Evolutionary conservation across 768 basidiomycete species (phyloP), one percentile per base, ranked within the genome.

Genomic region (Rickenella mellea): DNA sequence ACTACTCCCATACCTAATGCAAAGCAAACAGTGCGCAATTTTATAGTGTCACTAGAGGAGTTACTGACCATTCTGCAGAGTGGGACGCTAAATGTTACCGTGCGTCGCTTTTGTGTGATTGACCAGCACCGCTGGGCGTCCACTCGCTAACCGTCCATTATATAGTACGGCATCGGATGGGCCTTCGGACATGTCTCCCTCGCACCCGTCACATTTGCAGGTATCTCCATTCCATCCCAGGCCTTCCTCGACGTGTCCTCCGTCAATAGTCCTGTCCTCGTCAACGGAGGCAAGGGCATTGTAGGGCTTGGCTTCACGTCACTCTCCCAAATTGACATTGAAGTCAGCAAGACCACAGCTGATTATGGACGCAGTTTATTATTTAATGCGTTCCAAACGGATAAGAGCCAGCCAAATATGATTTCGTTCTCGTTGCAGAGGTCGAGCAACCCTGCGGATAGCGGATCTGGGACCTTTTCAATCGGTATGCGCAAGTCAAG

Each of bases 151-250:
- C 15, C 20, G 14, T 43, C 25, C 33, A 24, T 39, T 17, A 48
- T 28, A 37, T 28, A 88, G 84, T 91, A 90, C 60, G 83, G 81
- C 36, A 77, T 83, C 43, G 88, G 88, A 15, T 88, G 81, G 77
- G 84, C 83, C 2, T 65, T 61, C 38, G 88, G 88, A 4, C 55
- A 67, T 46, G 64, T 91, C 24, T 64, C 74, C 3, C 80, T 73
- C 56, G 76, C 80, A 15, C 54, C 73, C 2, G 74, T 79, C 27
- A 60, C 73, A 41, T 89, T 90, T 56, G 76, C 88, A 15, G 78
- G 78, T 17, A 71, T 84, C 48, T 62, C 69, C 6, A 66, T 88
- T 40, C 51, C 76, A 14, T 64, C 65, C 2, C 88, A 91, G 66
- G 86, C 83, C 6, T 76, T 76, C 51, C 60, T 90, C 42, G 82